phyloP scores from a whole-genome alignment of 306 rosid species.

The Nissolia schottii region DNA sequence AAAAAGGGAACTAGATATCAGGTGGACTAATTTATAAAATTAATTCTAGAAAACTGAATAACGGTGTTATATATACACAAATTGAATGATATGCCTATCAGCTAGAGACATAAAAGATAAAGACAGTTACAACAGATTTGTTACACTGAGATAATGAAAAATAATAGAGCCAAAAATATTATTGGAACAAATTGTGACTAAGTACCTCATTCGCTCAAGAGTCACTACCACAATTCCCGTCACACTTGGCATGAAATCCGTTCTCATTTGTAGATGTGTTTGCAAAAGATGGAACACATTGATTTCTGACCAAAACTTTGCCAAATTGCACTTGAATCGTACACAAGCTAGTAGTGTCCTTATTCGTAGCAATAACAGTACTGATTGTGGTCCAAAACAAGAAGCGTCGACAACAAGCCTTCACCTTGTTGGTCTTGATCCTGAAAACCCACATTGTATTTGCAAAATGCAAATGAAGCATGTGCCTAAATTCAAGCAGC shows the following conservation, averaged over 20 bases:
- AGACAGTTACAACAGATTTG: no score
- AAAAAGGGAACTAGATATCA: no score
- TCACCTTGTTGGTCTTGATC: slow-evolving; percentile 16
- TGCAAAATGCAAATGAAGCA: not conserved
- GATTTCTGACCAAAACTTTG: slow-evolving; percentile 29
- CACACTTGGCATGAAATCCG: slow-evolving; percentile 1
- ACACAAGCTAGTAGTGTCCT: not conserved
- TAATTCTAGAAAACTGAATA: no score
- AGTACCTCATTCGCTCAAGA: no score
- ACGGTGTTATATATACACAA: no score
- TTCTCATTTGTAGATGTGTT: slow-evolving; percentile 27
- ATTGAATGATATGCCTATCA: no score
- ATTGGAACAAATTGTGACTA: no score
- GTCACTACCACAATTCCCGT: not conserved
- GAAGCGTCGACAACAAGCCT: slow-evolving; percentile 23
- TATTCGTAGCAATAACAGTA: not conserved
- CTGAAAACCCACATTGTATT: not conserved
- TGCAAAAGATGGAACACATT: slow-evolving; percentile 17
- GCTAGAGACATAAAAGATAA: no score
- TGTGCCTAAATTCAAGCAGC: slow-evolving; percentile 14
- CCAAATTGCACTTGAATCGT: not conserved
- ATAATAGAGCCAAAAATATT: no score
- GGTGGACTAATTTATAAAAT: no score
- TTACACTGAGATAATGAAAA: no score
- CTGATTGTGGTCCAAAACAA: no score